Evolutionary conservation across 2,329 filamentous ascomycete species (phyloP), one percentile per base, ranked within the genome.

Genomic region (Onygenales sp.): DNA sequence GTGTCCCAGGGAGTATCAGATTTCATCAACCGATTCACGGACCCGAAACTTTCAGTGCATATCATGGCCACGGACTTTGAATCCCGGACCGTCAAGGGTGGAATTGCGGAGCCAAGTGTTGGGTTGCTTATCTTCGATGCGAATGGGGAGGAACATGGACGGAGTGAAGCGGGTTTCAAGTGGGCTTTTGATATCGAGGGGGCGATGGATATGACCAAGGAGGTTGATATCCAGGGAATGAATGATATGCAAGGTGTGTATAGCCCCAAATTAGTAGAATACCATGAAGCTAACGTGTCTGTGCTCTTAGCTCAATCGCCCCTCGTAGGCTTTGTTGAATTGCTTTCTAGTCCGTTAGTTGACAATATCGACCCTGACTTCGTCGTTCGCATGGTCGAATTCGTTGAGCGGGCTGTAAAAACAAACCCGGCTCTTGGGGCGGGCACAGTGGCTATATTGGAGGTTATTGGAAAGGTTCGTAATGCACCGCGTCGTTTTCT

Each of bases 141-240:
- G 17, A 38, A 51, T 21, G 39, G 49, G 13, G 49, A 43, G 31
- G 49, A 51, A 36, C 39, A 51, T 33, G 48, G 14, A n/a, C 11
- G 38, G 14, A 48, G 45, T 39, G 45, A 48, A 27, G 21, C 13
- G 48, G 48, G 38, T n/a, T 50, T 50, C 48, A 50, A 50, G 33
- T 50, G 48, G 48, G 48, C 48, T 27, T 43, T 50, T 31, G 39
- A 43, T 21, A 50, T 50, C 32, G 38, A 41, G 21, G 48, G 39
- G n/a, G 48, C 38, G 42, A 31, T 42, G 27, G 48, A 50, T 9
- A 41, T 42, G 39, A 50, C 48, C 7, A 43, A 41, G 21, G 39
- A 32, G 7, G 6, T 21, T 13, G 42, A 42, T 32, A 41, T 50
- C 11, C 48, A 38, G 17, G 21, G 27, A 14, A 21, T 50, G 3